phyloP scores from a whole-genome alignment of 2,329 filamentous ascomycete species.

The Fusarium nurragi region DNA sequence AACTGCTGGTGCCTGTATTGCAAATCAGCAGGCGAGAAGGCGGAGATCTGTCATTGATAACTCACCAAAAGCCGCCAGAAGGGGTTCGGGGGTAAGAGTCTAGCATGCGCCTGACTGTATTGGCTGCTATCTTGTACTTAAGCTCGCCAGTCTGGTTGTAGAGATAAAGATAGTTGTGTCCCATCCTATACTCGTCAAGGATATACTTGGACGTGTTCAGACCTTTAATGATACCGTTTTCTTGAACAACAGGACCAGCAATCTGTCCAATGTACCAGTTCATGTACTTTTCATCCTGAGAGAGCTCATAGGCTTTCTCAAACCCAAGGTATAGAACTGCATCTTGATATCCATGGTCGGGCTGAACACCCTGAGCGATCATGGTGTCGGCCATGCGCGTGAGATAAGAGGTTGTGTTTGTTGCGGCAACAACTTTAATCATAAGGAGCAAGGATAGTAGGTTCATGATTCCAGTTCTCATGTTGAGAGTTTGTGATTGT shows the following conservation, averaged over 20 bases:
- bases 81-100: constrained; percentile 58
- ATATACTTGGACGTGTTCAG: constrained; percentile 59
- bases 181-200: constrained; percentile 61
- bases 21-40: accelerated
- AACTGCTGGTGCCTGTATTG: constrained; percentile 43
- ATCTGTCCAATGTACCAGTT: constrained; percentile 56
- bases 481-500: background rate
- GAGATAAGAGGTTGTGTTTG: background rate
- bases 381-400: constrained; percentile 57
- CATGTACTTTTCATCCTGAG: constrained; percentile 54
- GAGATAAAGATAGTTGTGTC: constrained; percentile 60
- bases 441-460: accelerated
- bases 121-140: constrained; percentile 59
- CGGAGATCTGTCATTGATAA: accelerated
- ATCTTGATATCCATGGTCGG: constrained; percentile 56
- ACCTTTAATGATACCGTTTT: constrained; percentile 57
- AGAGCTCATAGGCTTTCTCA: constrained; percentile 55
- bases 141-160: constrained; percentile 55
- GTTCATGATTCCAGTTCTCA: accelerated
- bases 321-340: constrained; percentile 59
- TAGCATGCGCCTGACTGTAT: constrained; percentile 55
- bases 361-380: constrained; percentile 50
- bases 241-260: constrained; percentile 54
- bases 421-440: background rate
- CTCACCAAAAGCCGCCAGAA: constrained; percentile 60